Evolutionary conservation across 257 asterid genomes (phyloP).

Genomic region (Cynanchum wilfordii): DNA sequence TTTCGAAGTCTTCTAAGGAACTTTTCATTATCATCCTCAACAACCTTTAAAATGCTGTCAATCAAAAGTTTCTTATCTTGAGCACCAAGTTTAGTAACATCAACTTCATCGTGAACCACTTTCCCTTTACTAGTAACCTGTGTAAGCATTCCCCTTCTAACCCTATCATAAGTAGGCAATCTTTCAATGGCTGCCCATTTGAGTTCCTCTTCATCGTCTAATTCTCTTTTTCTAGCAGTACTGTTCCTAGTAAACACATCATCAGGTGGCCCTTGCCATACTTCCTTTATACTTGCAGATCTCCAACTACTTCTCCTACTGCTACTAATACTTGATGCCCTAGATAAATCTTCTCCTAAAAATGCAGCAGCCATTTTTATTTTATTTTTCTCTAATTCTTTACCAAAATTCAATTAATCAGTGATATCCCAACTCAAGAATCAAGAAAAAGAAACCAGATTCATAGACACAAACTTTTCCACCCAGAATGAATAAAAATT

Average conservation of each 20-base stretch:
- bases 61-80: constrained; percentile 59
- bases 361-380: constrained; percentile 27
- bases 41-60: constrained; percentile 65
- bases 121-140: constrained; percentile 54
- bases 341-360: constrained; percentile 47
- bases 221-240: constrained; percentile 35
- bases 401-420: neutral
- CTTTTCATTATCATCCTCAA: constrained; percentile 67
- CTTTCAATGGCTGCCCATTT: constrained; percentile 90
- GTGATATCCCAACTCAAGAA: constrained; percentile 3
- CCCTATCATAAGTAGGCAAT: constrained; percentile 65
- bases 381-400: no score
- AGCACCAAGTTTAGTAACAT: constrained; percentile 48
- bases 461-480: neutral
- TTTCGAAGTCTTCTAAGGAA: constrained; percentile 56
- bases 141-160: constrained; percentile 64
- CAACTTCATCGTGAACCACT: constrained; percentile 45
- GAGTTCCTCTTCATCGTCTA: constrained; percentile 80
- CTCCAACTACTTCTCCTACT: constrained; percentile 52
- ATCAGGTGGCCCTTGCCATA: constrained; percentile 59
- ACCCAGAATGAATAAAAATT: neutral
- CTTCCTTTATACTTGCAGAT: constrained; percentile 63
- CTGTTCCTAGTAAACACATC: constrained; percentile 56
- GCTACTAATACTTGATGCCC: constrained; percentile 38
- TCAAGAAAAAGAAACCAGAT: neutral